Evolutionary conservation across 2,329 filamentous ascomycete species (phyloP).

Genomic region (Colletotrichum falcatum): DNA sequence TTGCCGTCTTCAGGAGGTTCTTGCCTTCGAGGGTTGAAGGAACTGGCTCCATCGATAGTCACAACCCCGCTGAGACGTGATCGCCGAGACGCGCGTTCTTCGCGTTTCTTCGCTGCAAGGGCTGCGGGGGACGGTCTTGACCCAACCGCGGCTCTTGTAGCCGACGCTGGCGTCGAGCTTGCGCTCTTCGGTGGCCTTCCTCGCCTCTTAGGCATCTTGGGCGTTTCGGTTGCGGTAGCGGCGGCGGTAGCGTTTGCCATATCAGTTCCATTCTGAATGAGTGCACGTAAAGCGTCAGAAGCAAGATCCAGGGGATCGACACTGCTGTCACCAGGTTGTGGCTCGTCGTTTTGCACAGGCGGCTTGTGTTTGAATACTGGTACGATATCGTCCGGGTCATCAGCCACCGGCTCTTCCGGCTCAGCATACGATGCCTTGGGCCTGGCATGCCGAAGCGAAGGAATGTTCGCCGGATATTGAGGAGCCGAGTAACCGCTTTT

Average conservation of each 20-base stretch:
- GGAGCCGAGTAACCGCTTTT: constrained; percentile 16
- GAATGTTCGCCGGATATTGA: constrained; percentile 53
- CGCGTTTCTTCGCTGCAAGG: constrained; percentile 35
- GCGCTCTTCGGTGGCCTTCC: constrained; percentile 50
- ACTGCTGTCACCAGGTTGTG: constrained; percentile 13
- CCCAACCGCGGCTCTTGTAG: constrained; percentile 16
- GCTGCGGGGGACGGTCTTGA: constrained; percentile 30
- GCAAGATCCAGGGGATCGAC: constrained; percentile 55
- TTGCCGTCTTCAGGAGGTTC: constrained; percentile 9
- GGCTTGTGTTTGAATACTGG: constrained; percentile 37
- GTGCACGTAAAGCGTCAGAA: constrained; percentile 49
- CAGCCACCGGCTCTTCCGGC: constrained; percentile 54
- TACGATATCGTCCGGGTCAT: constrained; percentile 58
- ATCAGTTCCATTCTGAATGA: constrained; percentile 43
- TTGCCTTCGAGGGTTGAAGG: constrained; percentile 14
- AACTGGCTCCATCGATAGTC: constrained; percentile 31
- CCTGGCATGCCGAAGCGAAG: constrained; percentile 64
- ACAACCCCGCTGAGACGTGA: constrained; percentile 34
- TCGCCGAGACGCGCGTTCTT: constrained; percentile 37
- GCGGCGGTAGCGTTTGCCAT: constrained; percentile 35
- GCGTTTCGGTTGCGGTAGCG: constrained; percentile 43
- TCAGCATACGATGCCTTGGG: constrained; percentile 65
- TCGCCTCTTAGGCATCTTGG: constrained; percentile 45
- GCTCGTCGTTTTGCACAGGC: constrained; percentile 26
- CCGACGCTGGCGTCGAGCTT: constrained; percentile 48